Percentiles rank a stretch among this genome's conserved stretches.
These are phyloP conservation scores for Cladorrhinum sp. DNA, from an alignment of 2,329 filamentous ascomycete genomes.

Conservation along the genomic window DNA sequence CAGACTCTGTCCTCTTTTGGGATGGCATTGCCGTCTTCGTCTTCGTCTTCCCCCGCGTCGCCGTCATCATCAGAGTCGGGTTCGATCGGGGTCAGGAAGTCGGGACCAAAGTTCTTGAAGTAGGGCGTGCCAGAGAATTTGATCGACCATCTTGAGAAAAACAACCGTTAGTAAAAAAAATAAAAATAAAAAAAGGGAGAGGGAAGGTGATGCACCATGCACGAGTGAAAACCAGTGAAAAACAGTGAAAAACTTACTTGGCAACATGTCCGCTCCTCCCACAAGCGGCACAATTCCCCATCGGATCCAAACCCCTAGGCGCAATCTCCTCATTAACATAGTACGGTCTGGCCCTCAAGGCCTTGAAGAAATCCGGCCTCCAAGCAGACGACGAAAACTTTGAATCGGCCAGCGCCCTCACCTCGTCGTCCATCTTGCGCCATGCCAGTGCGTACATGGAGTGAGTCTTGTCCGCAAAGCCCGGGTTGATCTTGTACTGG, in stretches of 20 bases:
- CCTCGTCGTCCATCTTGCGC: conserved; percentile 68
- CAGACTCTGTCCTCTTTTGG: conserved; percentile 39
- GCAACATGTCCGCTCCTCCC: conserved; percentile 67
- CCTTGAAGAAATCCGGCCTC: conserved; percentile 62
- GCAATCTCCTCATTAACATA: conserved; percentile 47
- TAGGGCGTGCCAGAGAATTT: conserved; percentile 66
- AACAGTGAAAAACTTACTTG: conserved; percentile 45
- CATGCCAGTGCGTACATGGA: conserved; percentile 67
- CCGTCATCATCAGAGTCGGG: conserved; percentile 19
- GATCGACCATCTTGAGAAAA: conserved; percentile 34
- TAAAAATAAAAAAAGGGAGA: no score
- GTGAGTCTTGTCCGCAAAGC: conserved; percentile 58
- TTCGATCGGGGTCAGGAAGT: conserved; percentile 58
- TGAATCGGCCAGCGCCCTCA: conserved; percentile 63
- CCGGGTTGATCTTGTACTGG: conserved; percentile 72
- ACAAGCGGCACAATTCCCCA: conserved; percentile 63
- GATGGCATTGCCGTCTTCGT: conserved; percentile 39
- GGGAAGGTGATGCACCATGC: neutral
- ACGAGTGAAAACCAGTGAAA: no score
- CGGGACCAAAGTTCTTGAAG: conserved; percentile 44
- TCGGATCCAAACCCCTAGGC: conserved; percentile 26
- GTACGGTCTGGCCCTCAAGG: conserved; percentile 63
- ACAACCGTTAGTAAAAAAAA: neutral
- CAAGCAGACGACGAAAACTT: conserved; percentile 71
- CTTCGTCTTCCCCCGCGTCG: conserved; percentile 29